Evolutionary conservation across 257 asterid genomes (phyloP), one percentile per base, ranked within the genome.

Genomic region (Nicotiana sylvestris): DNA sequence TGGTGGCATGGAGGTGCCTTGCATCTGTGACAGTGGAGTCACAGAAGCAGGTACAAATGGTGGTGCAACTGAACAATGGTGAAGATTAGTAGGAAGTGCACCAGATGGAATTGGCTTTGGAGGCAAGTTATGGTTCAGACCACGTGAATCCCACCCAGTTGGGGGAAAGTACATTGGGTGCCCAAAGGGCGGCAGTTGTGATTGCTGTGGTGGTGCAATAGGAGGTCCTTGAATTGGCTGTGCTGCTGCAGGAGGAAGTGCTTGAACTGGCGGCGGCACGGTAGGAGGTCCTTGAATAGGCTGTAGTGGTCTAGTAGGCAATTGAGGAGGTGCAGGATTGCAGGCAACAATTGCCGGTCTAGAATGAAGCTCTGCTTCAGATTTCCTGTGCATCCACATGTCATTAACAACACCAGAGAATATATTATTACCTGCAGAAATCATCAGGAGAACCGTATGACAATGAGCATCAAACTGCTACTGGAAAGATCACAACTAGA

Each of bases 41-140:
- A 90, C 98, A 81, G 98, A 90, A 87, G 92, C 91, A 83, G 96
- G 94, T 80, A 91, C 46, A 90, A 92, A 92, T n/a, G 94, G 95
- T 15, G 93, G 94, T 65, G 90, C 93, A 65, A 86, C 89, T 81
- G 88, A 81, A 91, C 87, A 90, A 83, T 84, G 80, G 84, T 90
- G 92, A 83, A 90, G 81, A 84, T 72, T 87, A 82, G 81, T 78
- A 70, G 90, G 90, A 88, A 85, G 81, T 60, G 83, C 87, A 81
- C 89, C 78, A 56, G 98, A 83, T 53, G 88, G 87, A 27, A 88
- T 83, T 60, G 90, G 87, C 58, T 86, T 90, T 65, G 86, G 87
- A 78, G 87, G 90, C 83, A 82, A 80, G 85, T 89, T 91, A 82
- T 84, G 93, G 77, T 85, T 84, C 84, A 88, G 60, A 76, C 93